Conservation (phyloP, 805 yeast genomes). For the Pichia californica region DNA sequence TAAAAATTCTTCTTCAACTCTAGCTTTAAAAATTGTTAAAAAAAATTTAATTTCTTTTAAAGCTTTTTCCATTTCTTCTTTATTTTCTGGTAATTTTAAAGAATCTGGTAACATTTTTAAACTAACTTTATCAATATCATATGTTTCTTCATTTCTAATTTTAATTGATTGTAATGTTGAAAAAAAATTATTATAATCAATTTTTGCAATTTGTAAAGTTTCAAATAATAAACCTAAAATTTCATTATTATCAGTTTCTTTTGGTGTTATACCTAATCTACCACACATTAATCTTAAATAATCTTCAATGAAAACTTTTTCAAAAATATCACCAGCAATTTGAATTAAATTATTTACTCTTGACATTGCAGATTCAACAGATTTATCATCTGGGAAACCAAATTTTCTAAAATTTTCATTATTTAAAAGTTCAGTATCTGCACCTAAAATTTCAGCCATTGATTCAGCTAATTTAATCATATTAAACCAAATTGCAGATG, state of each 20-base stretch:
- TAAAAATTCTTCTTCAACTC: slow-evolving; percentile 30
- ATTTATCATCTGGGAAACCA: slow-evolving; percentile 38
- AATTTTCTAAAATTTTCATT: slow-evolving; percentile 35
- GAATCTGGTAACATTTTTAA: slow-evolving; percentile 24
- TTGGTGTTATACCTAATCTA: slow-evolving; percentile 59
- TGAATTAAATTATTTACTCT: slow-evolving; percentile 65
- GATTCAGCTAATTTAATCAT: slow-evolving; percentile 78
- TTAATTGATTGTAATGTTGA: slow-evolving; percentile 47
- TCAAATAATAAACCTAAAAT: slow-evolving; percentile 57
- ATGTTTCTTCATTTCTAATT: slow-evolving; percentile 23
- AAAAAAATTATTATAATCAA: slow-evolving; percentile 81
- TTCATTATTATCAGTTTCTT: slow-evolving; percentile 35
- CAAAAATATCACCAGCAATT: slow-evolving; percentile 58
- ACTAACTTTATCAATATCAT: slow-evolving; percentile 26
- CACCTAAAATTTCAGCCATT: slow-evolving; percentile 74
- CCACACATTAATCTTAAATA: slow-evolving; percentile 53
- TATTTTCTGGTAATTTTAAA: slow-evolving; percentile 20
- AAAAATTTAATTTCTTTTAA: slow-evolving; percentile 40
- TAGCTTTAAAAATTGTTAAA: slow-evolving; percentile 42
- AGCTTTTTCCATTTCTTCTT: slow-evolving; percentile 33
- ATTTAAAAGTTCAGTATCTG: slow-evolving; percentile 48
- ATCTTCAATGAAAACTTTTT: slow-evolving; percentile 49
- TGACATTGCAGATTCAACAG: slow-evolving; percentile 42
- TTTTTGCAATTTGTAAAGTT: slow-evolving; percentile 50
- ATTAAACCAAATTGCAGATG: slow-evolving; percentile 91